These are phyloP conservation scores for Rhizoclosmatium globosum DNA, from an alignment of 192 early-diverging fungal species.

Conservation along the genomic window DNA sequence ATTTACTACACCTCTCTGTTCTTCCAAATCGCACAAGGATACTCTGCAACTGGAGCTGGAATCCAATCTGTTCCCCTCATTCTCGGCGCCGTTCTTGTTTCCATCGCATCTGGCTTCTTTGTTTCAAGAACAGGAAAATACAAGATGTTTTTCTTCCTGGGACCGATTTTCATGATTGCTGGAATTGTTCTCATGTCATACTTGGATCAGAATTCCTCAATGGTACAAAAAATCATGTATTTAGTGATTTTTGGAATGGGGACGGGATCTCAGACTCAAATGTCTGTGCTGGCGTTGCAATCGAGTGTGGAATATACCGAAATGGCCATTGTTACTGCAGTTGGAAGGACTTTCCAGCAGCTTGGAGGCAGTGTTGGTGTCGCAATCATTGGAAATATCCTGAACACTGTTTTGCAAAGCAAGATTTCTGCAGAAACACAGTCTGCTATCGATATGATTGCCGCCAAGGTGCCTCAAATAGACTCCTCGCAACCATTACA, in stretches of 20 bases:
- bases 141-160: conserved; percentile 40
- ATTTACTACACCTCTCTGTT: conserved; percentile 82
- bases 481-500: neutral
- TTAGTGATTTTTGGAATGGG: conserved; percentile 43
- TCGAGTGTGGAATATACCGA: conserved; percentile 34
- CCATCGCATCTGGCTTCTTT: conserved; percentile 20
- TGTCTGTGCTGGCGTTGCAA: conserved; percentile 38
- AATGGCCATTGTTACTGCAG: conserved; percentile 44
- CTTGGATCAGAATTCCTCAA: conserved; percentile 25
- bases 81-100: conserved; percentile 53
- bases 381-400: conserved; percentile 51
- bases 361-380: conserved; percentile 43
- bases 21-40: conserved; percentile 81
- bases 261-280: conserved; percentile 35
- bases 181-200: conserved; percentile 35
- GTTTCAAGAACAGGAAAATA: conserved; percentile 36
- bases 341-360: conserved; percentile 32
- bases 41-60: conserved; percentile 74
- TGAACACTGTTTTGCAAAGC: conserved; percentile 31
- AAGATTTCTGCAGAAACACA: neutral
- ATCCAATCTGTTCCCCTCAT: conserved; percentile 76
- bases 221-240: conserved; percentile 34
- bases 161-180: conserved; percentile 32
- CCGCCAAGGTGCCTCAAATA: neutral
- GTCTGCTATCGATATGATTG: neutral